Conservation (phyloP, 495 filamentous ascomycete species). For the Neurospora discreta region DNA sequence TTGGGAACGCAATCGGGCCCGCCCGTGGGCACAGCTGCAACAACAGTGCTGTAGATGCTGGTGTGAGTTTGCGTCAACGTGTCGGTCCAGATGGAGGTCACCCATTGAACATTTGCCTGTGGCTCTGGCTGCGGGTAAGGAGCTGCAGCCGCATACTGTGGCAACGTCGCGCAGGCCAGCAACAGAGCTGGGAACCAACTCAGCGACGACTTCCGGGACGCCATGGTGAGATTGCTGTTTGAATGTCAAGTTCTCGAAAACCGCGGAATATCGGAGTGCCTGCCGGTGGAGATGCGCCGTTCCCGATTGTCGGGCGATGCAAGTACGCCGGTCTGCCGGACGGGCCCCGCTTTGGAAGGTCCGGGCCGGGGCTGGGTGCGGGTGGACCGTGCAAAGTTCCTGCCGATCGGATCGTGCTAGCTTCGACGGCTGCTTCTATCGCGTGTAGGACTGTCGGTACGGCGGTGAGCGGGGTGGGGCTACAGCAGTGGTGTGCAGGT, state of each 20-base stretch:
- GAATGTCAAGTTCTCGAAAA: background rate
- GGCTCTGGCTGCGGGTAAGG: conserved; percentile 30
- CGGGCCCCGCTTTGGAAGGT: background rate
- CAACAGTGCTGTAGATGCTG: conserved; percentile 46
- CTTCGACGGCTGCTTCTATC: background rate
- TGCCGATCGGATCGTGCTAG: background rate
- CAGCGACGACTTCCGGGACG: conserved; percentile 1
- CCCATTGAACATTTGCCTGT: conserved; percentile 23
- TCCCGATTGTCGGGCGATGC: background rate
- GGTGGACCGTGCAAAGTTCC: background rate
- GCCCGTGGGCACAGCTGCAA: conserved; percentile 28
- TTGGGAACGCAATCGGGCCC: conserved; percentile 42
- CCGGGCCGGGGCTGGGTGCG: background rate
- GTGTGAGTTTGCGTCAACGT: conserved; percentile 57
- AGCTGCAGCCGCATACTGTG: conserved; percentile 26
- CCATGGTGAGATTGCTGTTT: conserved; percentile 4
- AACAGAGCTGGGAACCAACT: conserved; percentile 17
- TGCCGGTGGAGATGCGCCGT: conserved; percentile 1
- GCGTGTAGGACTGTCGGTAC: background rate
- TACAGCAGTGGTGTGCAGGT: background rate
- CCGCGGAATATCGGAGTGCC: background rate
- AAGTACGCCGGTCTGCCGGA: background rate
- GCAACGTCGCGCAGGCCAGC: conserved; percentile 10
- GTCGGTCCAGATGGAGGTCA: conserved; percentile 60
- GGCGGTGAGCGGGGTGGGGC: background rate